Evolutionary conservation across 805 yeast species (phyloP), one percentile per base, ranked within the genome.

Genomic region (Kockiozyma suomiensis): DNA sequence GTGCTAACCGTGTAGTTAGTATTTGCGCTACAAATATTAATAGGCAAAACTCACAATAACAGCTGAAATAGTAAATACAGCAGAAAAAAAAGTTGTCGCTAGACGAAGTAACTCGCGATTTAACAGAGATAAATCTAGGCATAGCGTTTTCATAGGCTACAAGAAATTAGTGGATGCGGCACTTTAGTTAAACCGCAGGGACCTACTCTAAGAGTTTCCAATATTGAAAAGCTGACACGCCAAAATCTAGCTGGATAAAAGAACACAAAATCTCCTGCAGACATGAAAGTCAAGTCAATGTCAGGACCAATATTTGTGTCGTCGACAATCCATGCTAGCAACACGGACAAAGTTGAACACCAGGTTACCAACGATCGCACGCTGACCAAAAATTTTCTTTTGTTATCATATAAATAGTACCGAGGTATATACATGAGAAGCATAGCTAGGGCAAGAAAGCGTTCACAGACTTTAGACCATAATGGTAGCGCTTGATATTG

Each of bases 261-360:
- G n/a, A 45, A 57, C 5, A 51, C 35, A 25, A 51, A 26, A 19
- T 21, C 52, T 28, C 61, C 61, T 19, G 61, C 61, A 10, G 56
- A 51, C 61, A 57, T 57, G 33, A 51, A 57, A 3, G 56, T 57
- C 28, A 46, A 12, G 23, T 51, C 51, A 33, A 57, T 57, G 25
- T 57, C 56, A 6, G 56, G 56, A 12, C 56, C 56, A 17, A 55
- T 21, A 19, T 21, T 15, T 13, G 52, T 43, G 13, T 50, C 56
- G 35, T 57, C 61, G 28, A 57, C 41, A n/a, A 57, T 25, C 56
- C 56, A 50, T 13, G 61, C 43, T 10, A 51, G 10, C 15, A 57
- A 26, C 8, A 57, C 61, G 3, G 61, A 47, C 12, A 45, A 4
- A 4, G 52, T 35, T 6, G 56, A 43, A 23, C 43, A 19, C 52